Evolutionary conservation across 2,329 filamentous ascomycete species (phyloP).

Genomic region (Fusarium kyushuense): DNA sequence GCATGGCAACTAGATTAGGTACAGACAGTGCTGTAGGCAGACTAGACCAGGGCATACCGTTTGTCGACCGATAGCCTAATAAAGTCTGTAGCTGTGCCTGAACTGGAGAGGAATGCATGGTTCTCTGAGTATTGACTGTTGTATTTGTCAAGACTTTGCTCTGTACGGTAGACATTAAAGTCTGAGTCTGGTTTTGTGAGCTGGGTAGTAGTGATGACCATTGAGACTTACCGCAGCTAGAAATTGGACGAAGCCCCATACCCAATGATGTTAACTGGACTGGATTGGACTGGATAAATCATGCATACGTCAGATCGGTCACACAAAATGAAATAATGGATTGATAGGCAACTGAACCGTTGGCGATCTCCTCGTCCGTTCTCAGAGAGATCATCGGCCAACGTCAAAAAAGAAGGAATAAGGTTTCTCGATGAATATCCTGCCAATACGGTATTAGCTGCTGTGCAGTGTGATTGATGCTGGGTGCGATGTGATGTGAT

Average conservation of each 20-base stretch:
- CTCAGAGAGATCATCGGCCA: conserved; percentile 4
- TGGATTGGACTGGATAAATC: too few species aligned
- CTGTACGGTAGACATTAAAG: background rate
- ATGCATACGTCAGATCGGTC: conserved; percentile 9
- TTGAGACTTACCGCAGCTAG: background rate
- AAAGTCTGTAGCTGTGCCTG: conserved; percentile 27
- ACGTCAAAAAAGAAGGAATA: conserved; percentile 20
- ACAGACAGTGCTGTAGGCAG: background rate
- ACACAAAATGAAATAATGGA: background rate
- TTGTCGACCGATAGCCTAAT: conserved; percentile 11
- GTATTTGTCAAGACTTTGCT: background rate
- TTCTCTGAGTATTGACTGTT: conserved; percentile 9
- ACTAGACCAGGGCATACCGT: conserved; percentile 16
- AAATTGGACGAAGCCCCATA: too few species aligned
- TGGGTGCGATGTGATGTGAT: background rate
- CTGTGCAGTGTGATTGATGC: background rate
- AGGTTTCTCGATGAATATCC: conserved; percentile 15
- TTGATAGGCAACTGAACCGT: background rate
- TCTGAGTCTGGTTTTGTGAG: background rate
- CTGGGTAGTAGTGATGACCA: background rate
- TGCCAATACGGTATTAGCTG: background rate
- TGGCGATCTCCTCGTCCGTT: conserved; percentile 7
- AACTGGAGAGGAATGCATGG: conserved; percentile 6
- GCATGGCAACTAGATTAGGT: conserved; percentile 13
- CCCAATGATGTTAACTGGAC: too few species aligned